These are phyloP conservation scores for Arthroderma sp. DNA, from an alignment of 2,329 filamentous ascomycete species.

Conservation along the genomic window DNA sequence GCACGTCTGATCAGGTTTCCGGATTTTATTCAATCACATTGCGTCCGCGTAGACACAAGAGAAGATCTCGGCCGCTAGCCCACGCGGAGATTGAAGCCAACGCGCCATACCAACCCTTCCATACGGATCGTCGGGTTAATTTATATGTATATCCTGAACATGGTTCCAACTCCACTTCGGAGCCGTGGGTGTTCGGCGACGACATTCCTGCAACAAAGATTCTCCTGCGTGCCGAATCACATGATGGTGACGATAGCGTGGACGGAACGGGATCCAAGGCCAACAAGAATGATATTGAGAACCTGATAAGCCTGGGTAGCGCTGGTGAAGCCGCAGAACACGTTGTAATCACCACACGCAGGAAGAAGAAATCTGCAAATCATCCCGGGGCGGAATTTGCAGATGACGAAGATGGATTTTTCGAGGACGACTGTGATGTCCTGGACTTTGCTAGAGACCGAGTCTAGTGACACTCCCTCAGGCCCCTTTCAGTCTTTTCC, in stretches of 20 bases:
- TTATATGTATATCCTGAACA: constrained; percentile 49
- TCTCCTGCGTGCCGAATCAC: constrained; percentile 29
- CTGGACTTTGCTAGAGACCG: constrained; percentile 64
- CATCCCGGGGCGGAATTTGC: constrained; percentile 32
- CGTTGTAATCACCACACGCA: constrained; percentile 68
- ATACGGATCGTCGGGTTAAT: constrained; percentile 75
- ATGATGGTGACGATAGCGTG: constrained; percentile 28
- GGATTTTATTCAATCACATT: constrained; percentile 32
- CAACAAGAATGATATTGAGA: constrained; percentile 30
- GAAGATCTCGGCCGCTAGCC: constrained; percentile 45
- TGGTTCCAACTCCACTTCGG: constrained; percentile 25
- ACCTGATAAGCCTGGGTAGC: constrained; percentile 37
- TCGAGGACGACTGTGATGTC: constrained; percentile 86
- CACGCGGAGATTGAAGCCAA: constrained; percentile 92
- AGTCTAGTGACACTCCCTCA: constrained; percentile 23
- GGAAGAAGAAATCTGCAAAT: constrained; percentile 38
- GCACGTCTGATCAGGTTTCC: constrained; percentile 34
- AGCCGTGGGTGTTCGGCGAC: constrained; percentile 43
- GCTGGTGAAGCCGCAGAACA: constrained; percentile 53
- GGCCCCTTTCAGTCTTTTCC: too few species aligned
- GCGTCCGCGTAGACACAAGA: constrained; percentile 29
- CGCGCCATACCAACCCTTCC: constrained; percentile 89
- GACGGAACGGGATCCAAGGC: constrained; percentile 20
- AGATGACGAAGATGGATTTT: constrained; percentile 56
- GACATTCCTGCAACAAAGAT: constrained; percentile 36